Conservation (phyloP, 2,329 filamentous ascomycete species). For the Exserohilum rostratum region DNA sequence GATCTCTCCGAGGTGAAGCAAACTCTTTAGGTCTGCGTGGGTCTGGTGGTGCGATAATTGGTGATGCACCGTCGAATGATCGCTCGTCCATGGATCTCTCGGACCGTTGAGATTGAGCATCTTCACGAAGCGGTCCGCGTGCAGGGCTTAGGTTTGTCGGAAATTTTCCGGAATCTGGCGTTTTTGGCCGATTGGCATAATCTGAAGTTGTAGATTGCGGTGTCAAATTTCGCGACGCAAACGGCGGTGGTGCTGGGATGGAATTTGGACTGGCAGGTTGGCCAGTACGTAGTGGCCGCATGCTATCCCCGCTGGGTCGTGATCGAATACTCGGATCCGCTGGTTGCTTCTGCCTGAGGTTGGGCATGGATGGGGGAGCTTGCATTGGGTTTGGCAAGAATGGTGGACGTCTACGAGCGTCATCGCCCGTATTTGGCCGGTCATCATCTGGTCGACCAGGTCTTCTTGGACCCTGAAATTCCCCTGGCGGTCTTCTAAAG, state of each 20-base stretch:
- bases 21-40: conserved; percentile 39
- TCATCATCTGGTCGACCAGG: conserved; percentile 29
- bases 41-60: conserved; percentile 31
- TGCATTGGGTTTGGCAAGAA: conserved; percentile 26
- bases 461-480: conserved; percentile 25
- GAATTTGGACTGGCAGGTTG: conserved; percentile 41
- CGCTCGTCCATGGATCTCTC: conserved; percentile 37
- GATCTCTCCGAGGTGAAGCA: conserved; percentile 34
- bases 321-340: conserved; percentile 44
- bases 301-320: conserved; percentile 45
- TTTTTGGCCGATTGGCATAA: conserved; percentile 39
- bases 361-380: conserved; percentile 34
- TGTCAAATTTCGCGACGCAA: conserved; percentile 45
- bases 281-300: conserved; percentile 39
- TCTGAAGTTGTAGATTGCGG: conserved; percentile 51
- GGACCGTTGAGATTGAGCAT: conserved; percentile 39
- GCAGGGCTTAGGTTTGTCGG: conserved; percentile 35
- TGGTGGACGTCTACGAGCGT: conserved; percentile 34
- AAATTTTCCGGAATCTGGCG: conserved; percentile 38
- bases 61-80: conserved; percentile 27
- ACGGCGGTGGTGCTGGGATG: conserved; percentile 33
- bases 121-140: conserved; percentile 36
- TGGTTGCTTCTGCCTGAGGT: conserved; percentile 40
- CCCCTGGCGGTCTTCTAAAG: conserved; percentile 31
- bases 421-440: conserved; percentile 38